These are phyloP conservation scores for Canavalia ensiformis DNA, from an alignment of 306 rosid species.

Conservation along the genomic window DNA sequence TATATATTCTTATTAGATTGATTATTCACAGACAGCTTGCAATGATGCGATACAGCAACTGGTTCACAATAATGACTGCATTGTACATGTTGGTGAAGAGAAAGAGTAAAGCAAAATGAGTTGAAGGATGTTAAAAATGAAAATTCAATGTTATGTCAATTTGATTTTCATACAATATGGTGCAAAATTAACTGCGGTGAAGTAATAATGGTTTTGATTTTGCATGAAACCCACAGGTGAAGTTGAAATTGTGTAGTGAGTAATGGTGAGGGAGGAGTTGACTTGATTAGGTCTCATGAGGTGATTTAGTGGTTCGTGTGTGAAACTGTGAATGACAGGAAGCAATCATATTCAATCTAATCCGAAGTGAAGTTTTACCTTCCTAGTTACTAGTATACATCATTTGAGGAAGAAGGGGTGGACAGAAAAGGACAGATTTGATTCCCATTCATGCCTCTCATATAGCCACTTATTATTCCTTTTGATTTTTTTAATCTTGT, in stretches of 20 bases:
- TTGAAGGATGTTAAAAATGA: not conserved
- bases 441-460: constrained; percentile 47
- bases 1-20: too few species aligned
- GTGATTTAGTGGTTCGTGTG: constrained; percentile 19
- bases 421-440: constrained; percentile 31
- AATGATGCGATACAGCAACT: too few species aligned
- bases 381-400: constrained; percentile 35
- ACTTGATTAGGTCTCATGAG: constrained; percentile 17
- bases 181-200: not conserved
- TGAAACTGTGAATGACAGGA: not conserved
- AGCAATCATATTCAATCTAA: constrained; percentile 41
- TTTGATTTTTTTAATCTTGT: not conserved
- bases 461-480: constrained; percentile 22
- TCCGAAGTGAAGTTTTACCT: constrained; percentile 47
- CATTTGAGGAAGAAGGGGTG: constrained; percentile 23
- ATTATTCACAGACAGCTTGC: too few species aligned
- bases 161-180: not conserved
- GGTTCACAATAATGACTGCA: too few species aligned
- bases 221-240: not conserved
- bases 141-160: not conserved
- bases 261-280: constrained; percentile 22
- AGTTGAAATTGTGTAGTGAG: constrained; percentile 1
- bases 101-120: not conserved
- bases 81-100: not conserved
- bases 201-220: constrained; percentile 2